Percentiles rank a stretch among this genome's conserved stretches.
phyloP scores from a whole-genome alignment of 345 rosid genomes.

The Syzygium grande region DNA sequence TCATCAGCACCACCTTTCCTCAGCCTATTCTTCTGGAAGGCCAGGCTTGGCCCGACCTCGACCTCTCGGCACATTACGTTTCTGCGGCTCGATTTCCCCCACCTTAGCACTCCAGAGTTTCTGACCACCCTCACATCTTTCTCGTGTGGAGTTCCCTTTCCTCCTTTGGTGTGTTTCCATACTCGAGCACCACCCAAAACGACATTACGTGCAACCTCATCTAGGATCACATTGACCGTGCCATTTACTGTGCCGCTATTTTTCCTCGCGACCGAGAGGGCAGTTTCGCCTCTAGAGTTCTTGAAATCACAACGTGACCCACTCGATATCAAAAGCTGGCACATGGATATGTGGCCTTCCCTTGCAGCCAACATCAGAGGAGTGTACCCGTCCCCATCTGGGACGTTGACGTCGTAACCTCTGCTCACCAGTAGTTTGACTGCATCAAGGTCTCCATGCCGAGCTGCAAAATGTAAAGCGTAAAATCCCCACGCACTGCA shows the following conservation, averaged over 20 bases:
- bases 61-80: conserved; percentile 68
- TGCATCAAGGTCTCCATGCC: conserved; percentile 77
- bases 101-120: conserved; percentile 43
- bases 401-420: conserved; percentile 65
- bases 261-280: conserved; percentile 49
- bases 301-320: conserved; percentile 58
- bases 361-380: conserved; percentile 93
- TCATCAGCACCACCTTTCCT: conserved; percentile 27
- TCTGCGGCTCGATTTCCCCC: conserved; percentile 72
- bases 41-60: conserved; percentile 46
- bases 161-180: conserved; percentile 76
- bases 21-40: conserved; percentile 40
- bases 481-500: conserved; percentile 67
- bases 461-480: conserved; percentile 93
- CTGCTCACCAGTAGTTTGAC: conserved; percentile 50
- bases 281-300: conserved; percentile 60
- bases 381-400: conserved; percentile 79
- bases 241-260: conserved; percentile 12
- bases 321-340: conserved; percentile 49
- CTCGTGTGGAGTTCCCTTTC: conserved; percentile 59
- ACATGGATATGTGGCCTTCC: conserved; percentile 57
- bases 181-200: conserved; percentile 50
- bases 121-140: conserved; percentile 56
- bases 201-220: conserved; percentile 58
- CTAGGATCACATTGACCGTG: conserved; percentile 47